A percentile compares a stretch with the other conserved stretches of the same genome.
Conservation (phyloP, 805 yeast species). For the Pichia thaimueangensis region DNA sequence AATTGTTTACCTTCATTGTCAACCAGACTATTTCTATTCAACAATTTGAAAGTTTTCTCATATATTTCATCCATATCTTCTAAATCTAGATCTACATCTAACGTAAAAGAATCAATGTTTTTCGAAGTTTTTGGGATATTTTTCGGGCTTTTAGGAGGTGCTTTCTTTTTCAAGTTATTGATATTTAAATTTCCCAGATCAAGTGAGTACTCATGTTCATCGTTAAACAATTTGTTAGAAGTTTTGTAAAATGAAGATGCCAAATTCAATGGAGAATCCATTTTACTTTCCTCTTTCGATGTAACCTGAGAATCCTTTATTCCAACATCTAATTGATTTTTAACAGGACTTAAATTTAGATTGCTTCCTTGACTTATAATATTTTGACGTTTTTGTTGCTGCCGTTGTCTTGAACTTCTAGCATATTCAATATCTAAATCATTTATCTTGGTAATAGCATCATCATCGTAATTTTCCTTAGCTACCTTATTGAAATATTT, state of each 20-base stretch:
- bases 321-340: conserved; percentile 11
- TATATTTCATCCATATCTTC: conserved; percentile 7
- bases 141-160: no score
- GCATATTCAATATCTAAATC: conserved; percentile 24
- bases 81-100: conserved; percentile 1
- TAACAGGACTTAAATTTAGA: conserved; percentile 25
- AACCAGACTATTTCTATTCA: conserved; percentile 6
- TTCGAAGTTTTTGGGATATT: neutral
- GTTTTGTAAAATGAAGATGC: neutral
- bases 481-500: conserved; percentile 18
- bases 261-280: neutral
- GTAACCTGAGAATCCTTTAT: conserved; percentile 6
- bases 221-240: neutral
- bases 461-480: conserved; percentile 3
- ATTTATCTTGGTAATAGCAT: no score
- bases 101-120: no score
- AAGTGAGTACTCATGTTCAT: neutral
- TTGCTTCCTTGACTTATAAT: no score
- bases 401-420: conserved; percentile 17
- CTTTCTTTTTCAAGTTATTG: neutral
- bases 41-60: conserved; percentile 8
- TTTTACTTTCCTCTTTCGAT: neutral
- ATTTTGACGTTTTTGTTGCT: no score
- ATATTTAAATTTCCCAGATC: neutral
- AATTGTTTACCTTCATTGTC: conserved; percentile 14